Evolutionary conservation across 2,329 filamentous ascomycete genomes (phyloP).

Genomic region (Curvularia lunata): DNA sequence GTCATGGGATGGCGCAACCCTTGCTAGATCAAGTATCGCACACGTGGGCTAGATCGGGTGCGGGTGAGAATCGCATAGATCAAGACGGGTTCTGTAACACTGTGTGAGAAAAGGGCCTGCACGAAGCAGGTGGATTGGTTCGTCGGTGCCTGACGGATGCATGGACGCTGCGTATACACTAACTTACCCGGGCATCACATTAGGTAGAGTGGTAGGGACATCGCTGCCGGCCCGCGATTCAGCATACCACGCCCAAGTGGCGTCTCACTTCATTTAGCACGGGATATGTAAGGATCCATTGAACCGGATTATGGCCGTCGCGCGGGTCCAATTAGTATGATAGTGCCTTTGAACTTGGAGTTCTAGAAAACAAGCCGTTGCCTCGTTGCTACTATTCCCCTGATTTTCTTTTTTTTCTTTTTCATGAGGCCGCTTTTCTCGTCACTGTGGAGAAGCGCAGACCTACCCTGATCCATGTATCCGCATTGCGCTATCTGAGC

Average conservation of each 20-base stretch:
- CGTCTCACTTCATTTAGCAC: neutral
- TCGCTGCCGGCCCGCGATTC: neutral
- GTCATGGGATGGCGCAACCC: neutral
- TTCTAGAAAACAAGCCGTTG: neutral
- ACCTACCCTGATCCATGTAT: neutral
- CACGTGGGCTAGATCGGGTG: neutral
- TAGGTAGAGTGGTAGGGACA: neutral
- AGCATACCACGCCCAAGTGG: neutral
- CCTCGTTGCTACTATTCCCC: neutral
- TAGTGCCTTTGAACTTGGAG: neutral
- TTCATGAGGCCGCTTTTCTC: neutral
- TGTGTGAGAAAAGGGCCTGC: neutral
- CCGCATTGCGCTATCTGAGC: neutral
- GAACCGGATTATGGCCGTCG: neutral
- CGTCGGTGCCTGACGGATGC: too few species aligned
- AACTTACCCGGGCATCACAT: neutral
- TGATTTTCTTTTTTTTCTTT: neutral
- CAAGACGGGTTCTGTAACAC: neutral
- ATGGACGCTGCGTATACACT: too few species aligned
- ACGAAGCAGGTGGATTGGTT: too few species aligned
- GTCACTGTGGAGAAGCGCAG: neutral
- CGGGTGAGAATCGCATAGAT: neutral
- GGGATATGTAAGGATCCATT: neutral
- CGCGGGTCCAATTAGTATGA: neutral
- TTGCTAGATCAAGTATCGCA: neutral